Evolutionary conservation across 164 flowering plant genomes (phyloP), one percentile per base, ranked within the genome.

Genomic region (Dillenia turbinata): DNA sequence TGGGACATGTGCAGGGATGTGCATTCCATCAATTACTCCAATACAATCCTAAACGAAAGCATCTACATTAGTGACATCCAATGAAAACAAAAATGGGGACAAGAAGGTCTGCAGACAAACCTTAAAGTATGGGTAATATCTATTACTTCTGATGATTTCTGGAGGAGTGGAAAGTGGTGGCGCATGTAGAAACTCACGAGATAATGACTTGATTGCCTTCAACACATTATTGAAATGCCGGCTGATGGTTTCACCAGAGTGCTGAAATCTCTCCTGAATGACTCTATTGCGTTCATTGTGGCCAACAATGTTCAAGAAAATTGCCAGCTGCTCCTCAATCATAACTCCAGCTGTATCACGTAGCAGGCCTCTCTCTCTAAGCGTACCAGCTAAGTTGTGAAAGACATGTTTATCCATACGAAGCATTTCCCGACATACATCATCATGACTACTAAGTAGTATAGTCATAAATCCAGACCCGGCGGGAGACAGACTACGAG

Each of bases 161-260:
- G 71, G 59, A 49, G 91, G 84, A 57, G 84, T 84, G 12, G 53
- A 45, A 50, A 56, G 47, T 12, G 80, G 75, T 47, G 88, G 85
- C 9, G 78, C 69, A 40, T 72, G 75, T 53, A 88, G 73, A 56
- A 86, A 73, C 72, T 88, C 88, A 52, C 82, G 86, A 1, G 91
- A 81, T 44, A 86, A 67, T n/a, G 91, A 84, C 73, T 86, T 86
- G 59, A 88, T 71, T 57, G 89, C 89, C 76, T 83, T 86, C 77
- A 88, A 55, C 1, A 85, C 86, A 72, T 78, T 83, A 56, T 88
- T 88, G 56, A 86, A 88, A 74, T 86, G 80, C 47, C 95, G 75
- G 66, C 91, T 88, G 22, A 88, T 83, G 59, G 95, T 88, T 72
- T 88, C 91, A 22, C 95, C 91, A 14, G 95, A 88, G 75, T 85